Base-by-base conservation (phyloP, 192 early-diverging fungal genomes). In the Geranomyces variabilis region DNA sequence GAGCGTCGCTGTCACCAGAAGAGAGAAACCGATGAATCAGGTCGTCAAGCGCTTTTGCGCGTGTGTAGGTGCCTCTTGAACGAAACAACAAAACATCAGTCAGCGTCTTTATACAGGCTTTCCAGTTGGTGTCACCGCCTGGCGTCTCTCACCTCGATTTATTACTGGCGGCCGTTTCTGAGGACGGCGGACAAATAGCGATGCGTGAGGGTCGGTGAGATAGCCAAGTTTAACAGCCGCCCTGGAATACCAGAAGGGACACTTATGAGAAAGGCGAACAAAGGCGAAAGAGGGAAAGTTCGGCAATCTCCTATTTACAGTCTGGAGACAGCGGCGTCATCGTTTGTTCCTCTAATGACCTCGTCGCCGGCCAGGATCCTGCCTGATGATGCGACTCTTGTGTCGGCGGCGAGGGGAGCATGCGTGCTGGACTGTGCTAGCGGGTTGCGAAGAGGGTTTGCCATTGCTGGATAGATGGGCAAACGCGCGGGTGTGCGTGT, bases 151-250 rank as follows among this genome's bases (percentile, higher is more conserved):
- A 86, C 93, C 94, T 81, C 95, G 81, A 78, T 99, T 99, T 62
- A 99, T 97, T 56, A 99, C 81, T 21, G 95, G 97, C 15, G 93
- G 87, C 15, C 94, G 82, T 7, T 84, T 80, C n/a, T 91, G 82
- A 7, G 49, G 62, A 3, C 86, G 83, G 41, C 84, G 84, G 13
- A 94, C 89, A 80, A 91, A 96, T 10, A 44, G 41, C 47, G 71
- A 34, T 15, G 67, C 67, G 57, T 71, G 97, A 3, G 87, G 88
- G 72, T 99, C 95, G 22, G 80, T 51, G 61, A 96, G 81, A 74
- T 99, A 97, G 0, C 93, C 94, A 4, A 87, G 77, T 7, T 84
- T 73, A 3, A 92, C 91, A 0, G 95, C 94, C 2, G 96, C 93
- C 17, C 92, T 92, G 53, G 26, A n/a, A n/a, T n/a, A n/a, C n/a